Percentiles rank a stretch among this genome's conserved stretches.
Evolutionary conservation across 495 filamentous ascomycete species (phyloP).

Genomic region (Letharia columbiana): DNA sequence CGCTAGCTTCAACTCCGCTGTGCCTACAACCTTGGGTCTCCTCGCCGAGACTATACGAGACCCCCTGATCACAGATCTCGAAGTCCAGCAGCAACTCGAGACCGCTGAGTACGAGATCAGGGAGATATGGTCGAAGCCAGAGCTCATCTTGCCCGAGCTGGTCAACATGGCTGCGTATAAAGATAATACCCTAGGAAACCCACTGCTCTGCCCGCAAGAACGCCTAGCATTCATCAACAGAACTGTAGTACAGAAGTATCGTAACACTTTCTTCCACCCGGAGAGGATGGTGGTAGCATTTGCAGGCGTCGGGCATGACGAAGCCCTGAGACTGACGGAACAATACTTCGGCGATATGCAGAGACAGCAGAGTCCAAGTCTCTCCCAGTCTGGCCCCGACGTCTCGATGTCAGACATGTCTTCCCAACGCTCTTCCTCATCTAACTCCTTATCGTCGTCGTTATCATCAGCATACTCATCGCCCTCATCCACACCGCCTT

Average conservation of each 20-base stretch:
- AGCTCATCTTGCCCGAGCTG: conserved; percentile 90
- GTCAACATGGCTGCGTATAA: conserved; percentile 92
- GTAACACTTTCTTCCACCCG: conserved; percentile 75
- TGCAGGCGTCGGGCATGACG: conserved; percentile 75
- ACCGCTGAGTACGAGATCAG: conserved; percentile 92
- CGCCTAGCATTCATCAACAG: conserved; percentile 68
- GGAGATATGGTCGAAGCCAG: conserved; percentile 97
- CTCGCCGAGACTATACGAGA: conserved; percentile 92
- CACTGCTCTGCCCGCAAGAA: conserved; percentile 82
- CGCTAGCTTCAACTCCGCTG: conserved; percentile 91
- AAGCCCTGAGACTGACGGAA: conserved; percentile 72
- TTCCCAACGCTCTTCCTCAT: conserved; percentile 16
- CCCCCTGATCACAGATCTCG: conserved; percentile 80
- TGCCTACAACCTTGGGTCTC: conserved; percentile 71
- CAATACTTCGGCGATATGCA: conserved; percentile 89
- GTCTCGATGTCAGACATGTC: conserved; percentile 28
- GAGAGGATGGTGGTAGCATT: conserved; percentile 92
- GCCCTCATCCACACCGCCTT: conserved; percentile 37
- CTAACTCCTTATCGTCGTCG: conserved; percentile 32
- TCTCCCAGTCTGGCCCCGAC: conserved; percentile 45
- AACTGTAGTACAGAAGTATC: conserved; percentile 65
- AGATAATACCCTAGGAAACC: conserved; percentile 91
- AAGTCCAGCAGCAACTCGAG: conserved; percentile 75
- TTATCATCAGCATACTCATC: conserved; percentile 34
- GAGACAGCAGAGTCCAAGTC: conserved; percentile 38